Percentiles rank a stretch among this genome's conserved stretches.
phyloP scores from a whole-genome alignment of 257 asterid genomes.

The Pogostemon cablin region DNA sequence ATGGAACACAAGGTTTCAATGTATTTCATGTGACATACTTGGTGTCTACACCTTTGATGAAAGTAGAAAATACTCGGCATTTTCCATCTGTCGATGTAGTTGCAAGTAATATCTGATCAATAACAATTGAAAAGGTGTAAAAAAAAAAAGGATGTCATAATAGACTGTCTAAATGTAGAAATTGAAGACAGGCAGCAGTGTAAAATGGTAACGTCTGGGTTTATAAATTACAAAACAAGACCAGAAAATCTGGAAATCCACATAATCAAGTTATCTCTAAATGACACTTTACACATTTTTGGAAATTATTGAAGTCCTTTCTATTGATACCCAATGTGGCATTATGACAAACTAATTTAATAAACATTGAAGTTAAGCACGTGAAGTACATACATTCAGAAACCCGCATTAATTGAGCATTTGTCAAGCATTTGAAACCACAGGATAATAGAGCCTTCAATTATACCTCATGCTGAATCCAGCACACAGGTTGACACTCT shows the following conservation, averaged over 20 bases:
- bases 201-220: slow-evolving; percentile 2
- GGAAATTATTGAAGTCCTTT: neutral
- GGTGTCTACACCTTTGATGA: slow-evolving; percentile 94
- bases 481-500: neutral
- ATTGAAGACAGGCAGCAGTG: slow-evolving; percentile 20
- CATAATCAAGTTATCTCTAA: slow-evolving; percentile 7
- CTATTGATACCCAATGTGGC: slow-evolving; percentile 8
- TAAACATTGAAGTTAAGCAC: slow-evolving; percentile 19
- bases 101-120: slow-evolving; percentile 77
- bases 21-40: slow-evolving; percentile 54
- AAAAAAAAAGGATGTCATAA: neutral
- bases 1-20: slow-evolving; percentile 22
- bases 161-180: neutral
- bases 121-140: slow-evolving; percentile 4
- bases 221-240: slow-evolving; percentile 4
- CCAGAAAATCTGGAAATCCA: neutral
- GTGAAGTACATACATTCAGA: slow-evolving; percentile 14
- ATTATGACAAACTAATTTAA: slow-evolving; percentile 25
- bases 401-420: slow-evolving; percentile 1
- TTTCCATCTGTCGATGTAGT: slow-evolving; percentile 99
- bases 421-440: slow-evolving; percentile 3
- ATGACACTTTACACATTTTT: neutral
- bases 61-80: slow-evolving; percentile 93
- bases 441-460: neutral
- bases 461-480: slow-evolving; percentile 7